A percentile compares a stretch with the other conserved stretches of the same genome.
phyloP scores from a whole-genome alignment of 176 grass and related monocot genomes.

The Phyllostachys edulis region DNA sequence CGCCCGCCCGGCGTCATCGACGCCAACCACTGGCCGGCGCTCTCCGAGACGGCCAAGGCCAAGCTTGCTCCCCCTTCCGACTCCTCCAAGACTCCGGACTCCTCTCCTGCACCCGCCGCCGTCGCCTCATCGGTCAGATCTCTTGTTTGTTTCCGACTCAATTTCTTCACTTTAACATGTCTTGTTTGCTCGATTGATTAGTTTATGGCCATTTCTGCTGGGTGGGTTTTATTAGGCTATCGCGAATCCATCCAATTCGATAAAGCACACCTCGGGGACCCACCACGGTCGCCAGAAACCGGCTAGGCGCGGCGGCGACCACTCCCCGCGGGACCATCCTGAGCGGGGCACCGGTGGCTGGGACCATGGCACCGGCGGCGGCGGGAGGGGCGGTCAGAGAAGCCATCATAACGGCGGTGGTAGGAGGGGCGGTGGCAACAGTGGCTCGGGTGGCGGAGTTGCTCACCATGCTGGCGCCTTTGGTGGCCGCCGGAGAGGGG shows the following conservation, averaged over 20 bases:
- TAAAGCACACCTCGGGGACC: constrained; percentile 28
- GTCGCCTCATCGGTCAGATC: constrained; percentile 47
- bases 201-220: background rate
- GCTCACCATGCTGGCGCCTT: constrained; percentile 4
- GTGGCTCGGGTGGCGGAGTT: constrained; percentile 16
- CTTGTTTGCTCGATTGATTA: background rate
- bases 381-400: constrained; percentile 26
- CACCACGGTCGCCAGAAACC: constrained; percentile 40
- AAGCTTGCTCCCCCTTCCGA: constrained; percentile 33
- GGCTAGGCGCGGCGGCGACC: constrained; percentile 32
- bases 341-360: constrained; percentile 13
- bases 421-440: constrained; percentile 16
- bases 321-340: constrained; percentile 44
- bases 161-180: background rate
- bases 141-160: background rate
- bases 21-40: constrained; percentile 59
- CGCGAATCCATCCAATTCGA: constrained; percentile 18
- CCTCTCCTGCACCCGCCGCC: constrained; percentile 3
- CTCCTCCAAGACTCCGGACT: constrained; percentile 12
- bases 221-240: background rate
- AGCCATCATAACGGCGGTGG: constrained; percentile 27
- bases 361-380: constrained; percentile 32
- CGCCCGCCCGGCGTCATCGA: constrained; percentile 49
- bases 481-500: constrained; percentile 37
- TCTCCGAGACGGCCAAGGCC: constrained; percentile 53